Evolutionary conservation across 805 yeast species (phyloP), one percentile per base, ranked within the genome.

Genomic region (Lachancea sp.): DNA sequence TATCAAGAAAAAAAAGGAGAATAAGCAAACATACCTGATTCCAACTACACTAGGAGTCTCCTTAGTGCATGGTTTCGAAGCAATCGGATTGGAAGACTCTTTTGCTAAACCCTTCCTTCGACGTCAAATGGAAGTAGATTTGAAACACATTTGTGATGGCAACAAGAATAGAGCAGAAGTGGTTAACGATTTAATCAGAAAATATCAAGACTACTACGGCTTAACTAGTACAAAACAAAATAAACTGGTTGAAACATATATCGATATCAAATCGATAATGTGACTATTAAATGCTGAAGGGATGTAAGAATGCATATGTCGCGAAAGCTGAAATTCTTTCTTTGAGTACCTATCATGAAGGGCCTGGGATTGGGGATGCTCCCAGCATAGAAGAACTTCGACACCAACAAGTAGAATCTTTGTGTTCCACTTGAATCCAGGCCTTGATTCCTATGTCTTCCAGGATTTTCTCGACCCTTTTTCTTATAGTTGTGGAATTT

Each of bases 91-190:
- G 22, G 67, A 61, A 37, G 88, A 87, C 51, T 80, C 90, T 1
- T 68, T 92, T 45, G 81, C 96, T 0, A 90, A 92, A 52, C 99
- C 99, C 3, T 83, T 84, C 51, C 63, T 92, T 45, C 68, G 99
- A 41, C 78, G 82, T 40, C 77, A 75, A 31, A 67, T 92, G 58
- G 98, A 92, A 55, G 64, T 58, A 12, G 74, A 77, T 36, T 67
- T 92, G 53, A 74, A 68, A 40, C 69, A 71, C 28, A 84, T 92
- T 3, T 83, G 89, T 39, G 70, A 72, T 1, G 97, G 97, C 0
- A 48, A 52, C 4, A 63, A 68, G 24, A 57, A 74, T 1, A 77
- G 74, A 50, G 65, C 65, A 2, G 69, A 67, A 9, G 92, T 87
- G 1, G 53, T 80, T 2, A 54, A 60, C 3, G 78, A 77, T 48